These are phyloP conservation scores for Candida taoyuanica DNA, from an alignment of 805 yeast genomes.

Conservation along the genomic window DNA sequence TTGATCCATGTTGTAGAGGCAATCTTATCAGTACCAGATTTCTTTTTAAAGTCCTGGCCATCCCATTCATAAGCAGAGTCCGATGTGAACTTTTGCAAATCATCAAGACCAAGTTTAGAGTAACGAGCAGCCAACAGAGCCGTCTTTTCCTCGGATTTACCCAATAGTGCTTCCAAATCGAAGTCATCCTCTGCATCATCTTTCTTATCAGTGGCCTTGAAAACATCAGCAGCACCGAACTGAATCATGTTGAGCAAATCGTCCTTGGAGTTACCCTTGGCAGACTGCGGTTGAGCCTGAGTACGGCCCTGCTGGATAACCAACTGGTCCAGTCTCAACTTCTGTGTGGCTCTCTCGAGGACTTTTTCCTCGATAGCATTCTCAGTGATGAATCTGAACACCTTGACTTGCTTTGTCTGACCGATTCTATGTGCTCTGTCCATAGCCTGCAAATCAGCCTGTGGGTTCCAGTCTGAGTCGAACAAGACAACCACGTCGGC, in stretches of 20 bases:
- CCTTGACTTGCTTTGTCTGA: conserved; percentile 78
- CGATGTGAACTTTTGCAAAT: conserved; percentile 68
- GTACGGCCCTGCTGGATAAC: conserved; percentile 75
- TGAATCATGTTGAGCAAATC: conserved; percentile 80
- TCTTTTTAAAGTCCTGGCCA: conserved; percentile 75
- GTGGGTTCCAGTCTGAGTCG: conserved; percentile 89
- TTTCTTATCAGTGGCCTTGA: conserved; percentile 26
- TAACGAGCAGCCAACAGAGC: conserved; percentile 57
- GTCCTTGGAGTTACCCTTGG: conserved; percentile 49
- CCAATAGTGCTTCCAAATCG: conserved; percentile 59
- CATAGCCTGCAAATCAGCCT: conserved; percentile 86
- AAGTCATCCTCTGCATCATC: conserved; percentile 38
- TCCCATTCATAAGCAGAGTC: conserved; percentile 85
- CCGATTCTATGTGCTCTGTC: conserved; percentile 89
- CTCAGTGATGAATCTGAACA: conserved; percentile 72
- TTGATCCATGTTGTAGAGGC: conserved; percentile 69
- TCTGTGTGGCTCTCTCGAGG: conserved; percentile 76
- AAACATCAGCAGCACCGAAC: conserved; percentile 71
- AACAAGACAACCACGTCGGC: conserved; percentile 73
- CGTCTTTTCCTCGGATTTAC: conserved; percentile 60
- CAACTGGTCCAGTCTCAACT: conserved; percentile 71
- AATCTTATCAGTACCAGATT: conserved; percentile 39
- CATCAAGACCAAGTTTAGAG: conserved; percentile 66
- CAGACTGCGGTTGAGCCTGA: conserved; percentile 24
- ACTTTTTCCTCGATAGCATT: conserved; percentile 83